Evolutionary conservation across 2,329 filamentous ascomycete species (phyloP).

Genomic region (Arthrobotrys entomopaga): DNA sequence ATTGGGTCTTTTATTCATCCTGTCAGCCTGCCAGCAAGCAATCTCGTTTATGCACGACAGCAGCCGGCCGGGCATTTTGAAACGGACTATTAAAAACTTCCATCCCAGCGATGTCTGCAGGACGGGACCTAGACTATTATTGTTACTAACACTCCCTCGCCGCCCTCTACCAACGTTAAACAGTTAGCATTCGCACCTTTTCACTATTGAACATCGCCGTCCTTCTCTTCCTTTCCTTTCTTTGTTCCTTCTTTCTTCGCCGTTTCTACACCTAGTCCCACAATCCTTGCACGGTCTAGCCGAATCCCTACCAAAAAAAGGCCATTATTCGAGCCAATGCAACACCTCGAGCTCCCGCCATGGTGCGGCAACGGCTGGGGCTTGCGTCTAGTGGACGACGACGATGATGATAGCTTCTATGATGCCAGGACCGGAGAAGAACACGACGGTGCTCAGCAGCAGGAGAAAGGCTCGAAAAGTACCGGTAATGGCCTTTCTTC

Average conservation of each 20-base stretch:
- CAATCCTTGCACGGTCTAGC: background rate
- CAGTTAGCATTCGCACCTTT: too few relatives aligned
- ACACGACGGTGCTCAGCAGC: slow-evolving; percentile 15
- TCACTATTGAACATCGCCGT: background rate
- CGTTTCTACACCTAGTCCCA: background rate
- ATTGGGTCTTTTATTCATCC: slow-evolving; percentile 13
- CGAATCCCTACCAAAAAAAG: background rate
- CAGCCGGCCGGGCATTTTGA: slow-evolving; percentile 48
- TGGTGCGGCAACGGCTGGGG: slow-evolving; percentile 27
- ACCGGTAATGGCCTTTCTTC: slow-evolving; percentile 57
- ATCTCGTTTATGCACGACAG: slow-evolving; percentile 55
- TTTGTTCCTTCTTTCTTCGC: background rate
- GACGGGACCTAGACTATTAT: background rate
- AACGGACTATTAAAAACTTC: slow-evolving; percentile 46
- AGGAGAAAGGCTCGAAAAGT: slow-evolving; percentile 56
- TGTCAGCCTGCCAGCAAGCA: slow-evolving; percentile 21
- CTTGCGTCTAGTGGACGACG: slow-evolving; percentile 29
- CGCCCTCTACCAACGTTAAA: background rate
- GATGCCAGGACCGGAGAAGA: slow-evolving; percentile 12
- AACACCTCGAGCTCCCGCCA: slow-evolving; percentile 27
- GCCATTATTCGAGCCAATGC: slow-evolving; percentile 23
- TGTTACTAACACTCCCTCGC: background rate
- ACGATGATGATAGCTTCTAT: slow-evolving; percentile 20
- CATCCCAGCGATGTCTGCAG: background rate
- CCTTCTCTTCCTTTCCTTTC: slow-evolving; percentile 6